These are phyloP conservation scores for Ascochyta rabiei DNA, from an alignment of 2,329 filamentous ascomycete species.

Conservation along the genomic window DNA sequence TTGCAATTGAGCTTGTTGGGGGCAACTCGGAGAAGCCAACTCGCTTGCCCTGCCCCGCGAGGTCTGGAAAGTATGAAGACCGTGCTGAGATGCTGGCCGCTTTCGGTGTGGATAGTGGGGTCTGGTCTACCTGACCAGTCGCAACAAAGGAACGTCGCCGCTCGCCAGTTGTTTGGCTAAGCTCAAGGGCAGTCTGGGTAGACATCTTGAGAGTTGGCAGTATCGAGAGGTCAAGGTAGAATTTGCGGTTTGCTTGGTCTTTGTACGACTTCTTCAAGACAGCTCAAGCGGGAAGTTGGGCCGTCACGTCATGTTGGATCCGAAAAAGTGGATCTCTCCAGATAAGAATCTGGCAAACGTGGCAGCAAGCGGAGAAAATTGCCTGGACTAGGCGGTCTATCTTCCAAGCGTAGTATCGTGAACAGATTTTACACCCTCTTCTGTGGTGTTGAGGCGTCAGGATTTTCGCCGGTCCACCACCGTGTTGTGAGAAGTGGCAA, in stretches of 20 bases:
- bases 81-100: constrained; percentile 14
- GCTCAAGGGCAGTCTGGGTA: constrained; percentile 8
- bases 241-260: background rate
- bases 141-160: constrained; percentile 11
- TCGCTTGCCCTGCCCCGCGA: constrained; percentile 1
- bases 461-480: constrained; percentile 9
- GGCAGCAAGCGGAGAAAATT: constrained; percentile 13
- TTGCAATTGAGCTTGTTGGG: constrained; percentile 2
- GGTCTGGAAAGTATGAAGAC: constrained; percentile 13
- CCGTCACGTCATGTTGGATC: constrained; percentile 4
- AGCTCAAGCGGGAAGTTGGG: background rate
- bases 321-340: constrained; percentile 10
- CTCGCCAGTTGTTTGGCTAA: background rate
- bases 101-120: constrained; percentile 10
- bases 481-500: constrained; percentile 4
- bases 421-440: background rate
- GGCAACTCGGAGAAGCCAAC: constrained; percentile 7
- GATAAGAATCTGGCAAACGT: constrained; percentile 8
- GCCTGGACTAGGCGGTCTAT: background rate
- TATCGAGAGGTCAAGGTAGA: background rate
- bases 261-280: background rate
- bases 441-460: constrained; percentile 8
- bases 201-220: background rate
- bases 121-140: background rate
- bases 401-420: background rate